phyloP scores from a whole-genome alignment of 768 basidiomycete species.

The Macrolepiota fuliginosa region DNA sequence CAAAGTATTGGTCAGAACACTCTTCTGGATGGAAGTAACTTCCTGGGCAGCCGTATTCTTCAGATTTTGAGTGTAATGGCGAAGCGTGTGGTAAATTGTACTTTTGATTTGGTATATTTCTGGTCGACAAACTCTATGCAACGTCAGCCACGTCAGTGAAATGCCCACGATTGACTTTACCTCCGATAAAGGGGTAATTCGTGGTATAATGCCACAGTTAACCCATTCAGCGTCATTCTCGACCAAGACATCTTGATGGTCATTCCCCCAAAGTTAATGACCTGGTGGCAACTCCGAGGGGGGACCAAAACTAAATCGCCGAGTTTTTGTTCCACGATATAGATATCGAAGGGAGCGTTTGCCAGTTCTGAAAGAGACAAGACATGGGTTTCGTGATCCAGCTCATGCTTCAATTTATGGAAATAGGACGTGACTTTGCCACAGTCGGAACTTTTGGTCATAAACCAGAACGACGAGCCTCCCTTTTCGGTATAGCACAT shows the following conservation, averaged over 20 bases:
- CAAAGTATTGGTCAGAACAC: slow-evolving; percentile 22
- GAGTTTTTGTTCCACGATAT: slow-evolving; percentile 66
- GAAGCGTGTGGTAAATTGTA: slow-evolving; percentile 55
- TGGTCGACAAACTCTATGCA: slow-evolving; percentile 67
- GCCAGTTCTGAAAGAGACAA: slow-evolving; percentile 62
- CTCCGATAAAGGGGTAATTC: slow-evolving; percentile 81
- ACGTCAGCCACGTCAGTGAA: neutral
- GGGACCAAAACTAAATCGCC: slow-evolving; percentile 84
- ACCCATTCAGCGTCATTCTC: slow-evolving; percentile 68
- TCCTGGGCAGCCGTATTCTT: slow-evolving; percentile 11
- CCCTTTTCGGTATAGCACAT: slow-evolving; percentile 78
- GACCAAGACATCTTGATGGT: slow-evolving; percentile 88
- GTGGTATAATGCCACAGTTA: slow-evolving; percentile 58
- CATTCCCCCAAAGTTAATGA: slow-evolving; percentile 76
- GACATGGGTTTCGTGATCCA: slow-evolving; percentile 75
- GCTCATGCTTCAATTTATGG: slow-evolving; percentile 46
- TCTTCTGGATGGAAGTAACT: neutral
- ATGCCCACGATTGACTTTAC: slow-evolving; percentile 33
- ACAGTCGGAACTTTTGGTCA: slow-evolving; percentile 66
- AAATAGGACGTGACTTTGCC: slow-evolving; percentile 59
- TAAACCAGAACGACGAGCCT: slow-evolving; percentile 84
- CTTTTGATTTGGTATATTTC: slow-evolving; percentile 78
- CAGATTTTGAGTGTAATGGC: slow-evolving; percentile 29
- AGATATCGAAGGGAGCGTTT: slow-evolving; percentile 66
- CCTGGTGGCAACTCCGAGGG: slow-evolving; percentile 80